A percentile compares a stretch with the other conserved stretches of the same genome.
Conservation (phyloP, 192 early-diverging fungal species). For the Mycoemilia scoparia region DNA sequence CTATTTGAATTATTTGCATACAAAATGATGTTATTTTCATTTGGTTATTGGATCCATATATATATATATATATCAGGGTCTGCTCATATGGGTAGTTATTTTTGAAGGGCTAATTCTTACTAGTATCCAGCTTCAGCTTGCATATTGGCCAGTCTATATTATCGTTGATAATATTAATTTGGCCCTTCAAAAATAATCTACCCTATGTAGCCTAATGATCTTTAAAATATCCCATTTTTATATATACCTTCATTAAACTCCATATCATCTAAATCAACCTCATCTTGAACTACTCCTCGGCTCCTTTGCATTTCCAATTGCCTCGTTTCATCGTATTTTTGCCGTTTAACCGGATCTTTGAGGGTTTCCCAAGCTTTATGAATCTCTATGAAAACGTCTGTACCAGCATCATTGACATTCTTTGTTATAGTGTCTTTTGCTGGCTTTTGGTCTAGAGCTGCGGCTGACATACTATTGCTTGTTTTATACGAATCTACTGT, state of each 20-base stretch:
- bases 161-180: too few species aligned
- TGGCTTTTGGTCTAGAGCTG: too few species aligned
- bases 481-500: too few species aligned
- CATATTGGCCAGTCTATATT: too few species aligned
- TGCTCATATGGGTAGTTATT: too few species aligned
- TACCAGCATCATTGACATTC: too few species aligned
- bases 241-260: conserved; percentile 35
- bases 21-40: background rate
- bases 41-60: background rate
- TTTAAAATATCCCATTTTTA: background rate
- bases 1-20: background rate
- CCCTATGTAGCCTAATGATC: background rate
- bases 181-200: too few species aligned
- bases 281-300: conserved; percentile 43
- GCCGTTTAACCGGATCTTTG: conserved; percentile 7
- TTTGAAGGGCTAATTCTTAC: too few species aligned
- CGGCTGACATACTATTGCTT: too few species aligned
- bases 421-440: too few species aligned
- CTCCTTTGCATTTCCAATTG: conserved; percentile 1
- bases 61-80: background rate
- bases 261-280: conserved; percentile 71
- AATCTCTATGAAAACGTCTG: too few species aligned
- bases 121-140: too few species aligned
- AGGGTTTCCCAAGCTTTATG: conserved; percentile 27
- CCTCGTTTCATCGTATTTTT: conserved; percentile 16